phyloP scores from a whole-genome alignment of 306 rosid species.

The Cotoneaster glaucophyllus region DNA sequence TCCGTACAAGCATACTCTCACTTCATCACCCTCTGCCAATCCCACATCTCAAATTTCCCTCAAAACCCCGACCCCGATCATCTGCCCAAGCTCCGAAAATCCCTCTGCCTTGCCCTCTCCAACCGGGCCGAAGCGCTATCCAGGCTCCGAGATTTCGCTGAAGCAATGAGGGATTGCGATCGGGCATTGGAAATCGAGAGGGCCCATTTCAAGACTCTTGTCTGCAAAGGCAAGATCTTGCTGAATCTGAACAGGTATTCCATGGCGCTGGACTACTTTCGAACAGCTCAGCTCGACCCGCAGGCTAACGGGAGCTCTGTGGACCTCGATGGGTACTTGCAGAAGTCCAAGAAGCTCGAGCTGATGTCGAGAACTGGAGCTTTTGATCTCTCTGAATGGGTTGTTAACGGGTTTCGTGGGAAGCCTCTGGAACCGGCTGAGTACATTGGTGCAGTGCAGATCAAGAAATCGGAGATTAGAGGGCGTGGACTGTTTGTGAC shows the following conservation, averaged over 20 bases:
- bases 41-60: conserved; percentile 14
- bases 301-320: conserved; percentile 42
- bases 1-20: conserved; percentile 48
- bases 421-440: conserved; percentile 74
- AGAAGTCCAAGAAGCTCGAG: conserved; percentile 68
- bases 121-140: conserved; percentile 75
- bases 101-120: conserved; percentile 68
- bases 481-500: conserved; percentile 70
- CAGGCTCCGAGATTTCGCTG: conserved; percentile 37
- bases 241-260: conserved; percentile 56
- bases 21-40: conserved; percentile 51
- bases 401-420: conserved; percentile 42
- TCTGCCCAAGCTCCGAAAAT: conserved; percentile 42
- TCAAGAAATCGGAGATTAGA: conserved; percentile 54
- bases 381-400: conserved; percentile 82
- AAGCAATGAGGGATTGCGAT: conserved; percentile 63
- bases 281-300: conserved; percentile 40
- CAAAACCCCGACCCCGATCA: conserved; percentile 15
- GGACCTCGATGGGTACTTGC: conserved; percentile 45
- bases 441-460: conserved; percentile 55
- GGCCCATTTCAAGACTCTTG: conserved; percentile 68
- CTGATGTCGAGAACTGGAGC: conserved; percentile 57
- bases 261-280: conserved; percentile 53
- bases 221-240: conserved; percentile 83
- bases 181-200: conserved; percentile 50